These are phyloP conservation scores for Cryptococcus sp. DNA, from an alignment of 1,284 basidiomycete genomes.

Conservation along the genomic window DNA sequence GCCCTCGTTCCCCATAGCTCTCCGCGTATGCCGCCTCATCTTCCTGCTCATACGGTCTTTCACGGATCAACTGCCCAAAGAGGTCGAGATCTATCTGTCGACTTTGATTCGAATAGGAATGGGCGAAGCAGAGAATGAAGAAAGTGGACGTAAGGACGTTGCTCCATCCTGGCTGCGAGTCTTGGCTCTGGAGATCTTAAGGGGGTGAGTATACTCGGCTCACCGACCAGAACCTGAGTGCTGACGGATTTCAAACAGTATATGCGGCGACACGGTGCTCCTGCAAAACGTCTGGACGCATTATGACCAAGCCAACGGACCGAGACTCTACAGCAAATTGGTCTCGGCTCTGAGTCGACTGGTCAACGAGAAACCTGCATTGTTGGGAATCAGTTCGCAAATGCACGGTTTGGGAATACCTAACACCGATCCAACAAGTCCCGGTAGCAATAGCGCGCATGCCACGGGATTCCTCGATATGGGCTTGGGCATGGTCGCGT, in stretches of 20 bases:
- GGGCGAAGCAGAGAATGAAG: slow-evolving; percentile 60
- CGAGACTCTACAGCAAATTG: slow-evolving; percentile 74
- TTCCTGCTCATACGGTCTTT: slow-evolving; percentile 93
- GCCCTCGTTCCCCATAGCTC: slow-evolving; percentile 79
- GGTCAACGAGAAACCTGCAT: slow-evolving; percentile 78
- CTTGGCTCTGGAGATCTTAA: slow-evolving; percentile 85
- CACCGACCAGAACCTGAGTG: no score
- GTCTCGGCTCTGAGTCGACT: slow-evolving; percentile 78
- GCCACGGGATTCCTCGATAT: slow-evolving; percentile 60
- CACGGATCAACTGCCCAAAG: slow-evolving; percentile 72
- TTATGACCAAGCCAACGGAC: slow-evolving; percentile 64
- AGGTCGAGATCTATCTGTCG: slow-evolving; percentile 81
- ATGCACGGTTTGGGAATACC: slow-evolving; percentile 75
- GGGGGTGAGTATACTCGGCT: slow-evolving; percentile 61
- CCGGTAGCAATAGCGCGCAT: slow-evolving; percentile 1
- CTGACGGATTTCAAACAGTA: slow-evolving; percentile 45
- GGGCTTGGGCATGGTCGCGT: slow-evolving; percentile 79
- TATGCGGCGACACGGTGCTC: slow-evolving; percentile 80
- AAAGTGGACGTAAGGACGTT: slow-evolving; percentile 31
- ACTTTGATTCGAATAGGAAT: slow-evolving; percentile 76
- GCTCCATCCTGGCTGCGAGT: slow-evolving; percentile 81
- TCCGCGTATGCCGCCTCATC: slow-evolving; percentile 88
- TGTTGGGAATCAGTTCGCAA: slow-evolving; percentile 75
- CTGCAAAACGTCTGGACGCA: slow-evolving; percentile 77
- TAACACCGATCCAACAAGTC: slow-evolving; percentile 24